phyloP scores from a whole-genome alignment of 305 asterid genomes.

The Rubia tinctorum region DNA sequence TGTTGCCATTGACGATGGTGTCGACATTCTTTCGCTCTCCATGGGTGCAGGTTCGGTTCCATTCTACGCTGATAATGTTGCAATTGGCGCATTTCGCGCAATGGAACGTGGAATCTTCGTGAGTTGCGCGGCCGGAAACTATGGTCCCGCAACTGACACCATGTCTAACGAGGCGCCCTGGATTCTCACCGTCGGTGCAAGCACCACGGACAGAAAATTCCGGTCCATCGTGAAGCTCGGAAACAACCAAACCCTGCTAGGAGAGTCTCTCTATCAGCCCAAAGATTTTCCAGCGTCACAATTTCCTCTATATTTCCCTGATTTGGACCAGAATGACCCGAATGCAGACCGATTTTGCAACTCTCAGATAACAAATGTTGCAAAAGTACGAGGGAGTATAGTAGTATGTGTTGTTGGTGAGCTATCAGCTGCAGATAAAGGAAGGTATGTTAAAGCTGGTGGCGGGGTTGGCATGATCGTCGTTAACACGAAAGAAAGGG shows the following conservation, averaged over 20 bases:
- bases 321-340: no score
- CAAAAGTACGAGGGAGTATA: no score
- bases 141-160: not conserved
- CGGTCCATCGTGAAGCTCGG: conserved; percentile 26
- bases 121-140: not conserved
- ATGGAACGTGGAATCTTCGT: not conserved
- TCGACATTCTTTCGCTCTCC: not conserved
- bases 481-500: no score
- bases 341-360: no score
- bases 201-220: not conserved
- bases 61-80: not conserved
- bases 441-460: no score
- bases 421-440: no score
- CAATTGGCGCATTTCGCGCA: not conserved
- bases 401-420: no score
- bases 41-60: not conserved
- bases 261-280: no score
- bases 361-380: no score
- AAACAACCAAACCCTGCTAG: conserved; percentile 18
- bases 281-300: no score
- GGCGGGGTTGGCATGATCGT: no score
- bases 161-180: conserved; percentile 8
- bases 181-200: conserved; percentile 12
- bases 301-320: no score
- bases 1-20: not conserved